Evolutionary conservation across 2,329 filamentous ascomycete genomes (phyloP).

Genomic region (Botrytis paeoniae): DNA sequence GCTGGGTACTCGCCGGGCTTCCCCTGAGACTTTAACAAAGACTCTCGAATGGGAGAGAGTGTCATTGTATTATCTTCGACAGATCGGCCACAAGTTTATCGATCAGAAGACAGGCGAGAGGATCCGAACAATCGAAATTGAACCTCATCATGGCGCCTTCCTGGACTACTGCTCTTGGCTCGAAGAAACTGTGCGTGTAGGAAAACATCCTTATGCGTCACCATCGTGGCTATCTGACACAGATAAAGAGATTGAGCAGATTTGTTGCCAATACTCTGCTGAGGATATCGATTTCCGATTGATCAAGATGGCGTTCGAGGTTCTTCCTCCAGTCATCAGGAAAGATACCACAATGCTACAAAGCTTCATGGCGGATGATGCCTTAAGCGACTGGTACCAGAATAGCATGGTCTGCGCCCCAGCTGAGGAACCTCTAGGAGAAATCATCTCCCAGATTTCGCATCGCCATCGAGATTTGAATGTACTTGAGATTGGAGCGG

Average conservation of each 20-base stretch:
- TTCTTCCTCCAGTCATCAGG: neutral
- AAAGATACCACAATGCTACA: neutral
- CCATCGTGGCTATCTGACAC: neutral
- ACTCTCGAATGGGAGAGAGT: neutral
- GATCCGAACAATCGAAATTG: neutral
- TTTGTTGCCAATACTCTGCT: neutral
- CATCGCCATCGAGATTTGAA: neutral
- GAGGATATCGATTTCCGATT: neutral
- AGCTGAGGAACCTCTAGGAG: neutral
- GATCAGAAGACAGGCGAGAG: neutral
- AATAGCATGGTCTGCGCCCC: neutral
- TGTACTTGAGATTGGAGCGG: neutral
- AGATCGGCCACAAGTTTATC: neutral
- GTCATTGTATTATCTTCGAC: neutral
- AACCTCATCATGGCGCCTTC: neutral
- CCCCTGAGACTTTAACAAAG: neutral
- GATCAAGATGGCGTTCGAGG: neutral
- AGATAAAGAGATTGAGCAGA: neutral
- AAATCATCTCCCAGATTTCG: neutral
- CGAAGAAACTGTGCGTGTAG: neutral
- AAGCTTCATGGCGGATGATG: neutral
- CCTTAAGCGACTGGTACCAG: neutral
- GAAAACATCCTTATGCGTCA: neutral
- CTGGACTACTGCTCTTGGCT: neutral
- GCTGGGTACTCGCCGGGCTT: neutral